These are phyloP conservation scores for Glebionis coronaria DNA, from an alignment of 129 eudicot species.

Conservation along the genomic window DNA sequence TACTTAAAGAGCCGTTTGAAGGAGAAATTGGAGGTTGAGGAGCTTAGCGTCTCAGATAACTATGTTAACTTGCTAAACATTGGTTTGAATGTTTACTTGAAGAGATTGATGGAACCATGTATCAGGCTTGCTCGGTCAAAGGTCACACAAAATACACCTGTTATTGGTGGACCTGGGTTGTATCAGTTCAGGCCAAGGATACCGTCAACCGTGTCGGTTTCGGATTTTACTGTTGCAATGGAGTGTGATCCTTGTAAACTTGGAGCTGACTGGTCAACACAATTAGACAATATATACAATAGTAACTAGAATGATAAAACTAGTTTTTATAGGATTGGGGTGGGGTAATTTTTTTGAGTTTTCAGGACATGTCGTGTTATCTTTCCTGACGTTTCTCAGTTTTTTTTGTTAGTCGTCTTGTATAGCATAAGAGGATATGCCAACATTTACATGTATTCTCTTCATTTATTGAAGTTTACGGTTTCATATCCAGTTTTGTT, in stretches of 20 bases:
- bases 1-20: slow-evolving; percentile 54
- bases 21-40: slow-evolving; percentile 58
- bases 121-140: slow-evolving; percentile 52
- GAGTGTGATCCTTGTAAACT: slow-evolving; percentile 62
- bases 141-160: slow-evolving; percentile 22
- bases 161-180: slow-evolving; percentile 20
- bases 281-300: slow-evolving; percentile 52
- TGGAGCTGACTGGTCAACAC: slow-evolving; percentile 78
- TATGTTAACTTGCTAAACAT: slow-evolving; percentile 59
- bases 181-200: slow-evolving; percentile 30
- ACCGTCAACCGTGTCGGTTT: slow-evolving; percentile 26
- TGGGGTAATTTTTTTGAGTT: slow-evolving; percentile 18
- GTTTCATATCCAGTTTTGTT: slow-evolving; percentile 1
- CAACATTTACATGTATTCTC: slow-evolving; percentile 13
- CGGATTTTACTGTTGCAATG: slow-evolving; percentile 75
- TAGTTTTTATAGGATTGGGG: not conserved
- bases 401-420: slow-evolving; percentile 21
- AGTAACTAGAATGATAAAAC: slow-evolving; percentile 32
- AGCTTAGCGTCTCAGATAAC: slow-evolving; percentile 50
- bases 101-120: slow-evolving; percentile 77
- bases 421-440: slow-evolving; percentile 31
- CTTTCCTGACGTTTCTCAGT: slow-evolving; percentile 22
- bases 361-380: not conserved
- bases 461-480: slow-evolving; percentile 20
- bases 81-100: slow-evolving; percentile 72